Conservation (phyloP, 2,329 filamentous ascomycete species). For the Alternaria sp. region DNA sequence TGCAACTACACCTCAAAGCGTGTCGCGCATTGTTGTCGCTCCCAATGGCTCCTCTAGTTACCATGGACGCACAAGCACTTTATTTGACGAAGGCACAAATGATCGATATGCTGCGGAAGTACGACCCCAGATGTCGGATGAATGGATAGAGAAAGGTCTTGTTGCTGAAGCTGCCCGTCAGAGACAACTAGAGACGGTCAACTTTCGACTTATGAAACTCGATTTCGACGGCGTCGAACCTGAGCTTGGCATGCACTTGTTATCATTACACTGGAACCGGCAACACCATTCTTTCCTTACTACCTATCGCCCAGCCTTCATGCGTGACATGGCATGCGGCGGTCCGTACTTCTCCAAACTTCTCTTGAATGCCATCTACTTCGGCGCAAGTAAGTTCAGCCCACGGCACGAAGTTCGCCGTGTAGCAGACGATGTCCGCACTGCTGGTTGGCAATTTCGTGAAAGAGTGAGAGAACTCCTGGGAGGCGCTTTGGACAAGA, state of each 20-base stretch:
- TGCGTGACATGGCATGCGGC: conserved; percentile 55
- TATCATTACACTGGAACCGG: conserved; percentile 61
- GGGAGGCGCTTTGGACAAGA: conserved; percentile 54
- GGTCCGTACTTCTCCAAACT: conserved; percentile 65
- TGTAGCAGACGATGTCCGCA: conserved; percentile 55
- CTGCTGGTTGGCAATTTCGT: conserved; percentile 58
- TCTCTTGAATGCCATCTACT: conserved; percentile 63
- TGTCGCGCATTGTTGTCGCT: conserved; percentile 50
- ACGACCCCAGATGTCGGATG: conserved; percentile 35
- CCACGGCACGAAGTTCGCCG: conserved; percentile 54
- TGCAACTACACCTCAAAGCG: conserved; percentile 31
- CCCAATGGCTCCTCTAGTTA: conserved; percentile 53
- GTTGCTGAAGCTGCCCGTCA: conserved; percentile 58
- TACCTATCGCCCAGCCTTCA: conserved; percentile 59
- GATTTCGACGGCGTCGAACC: conserved; percentile 64
- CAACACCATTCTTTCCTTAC: conserved; percentile 59
- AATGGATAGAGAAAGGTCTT: conserved; percentile 55
- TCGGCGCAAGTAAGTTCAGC: conserved; percentile 56
- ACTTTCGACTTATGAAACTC: conserved; percentile 54
- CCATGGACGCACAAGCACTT: conserved; percentile 58
- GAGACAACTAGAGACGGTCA: conserved; percentile 59
- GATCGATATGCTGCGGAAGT: conserved; percentile 22
- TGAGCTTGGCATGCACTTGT: conserved; percentile 59
- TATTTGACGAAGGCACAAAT: conserved; percentile 53
- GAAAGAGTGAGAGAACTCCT: conserved; percentile 57